Conservation (phyloP, 768 basidiomycete genomes). For the Boletus reticulatus region DNA sequence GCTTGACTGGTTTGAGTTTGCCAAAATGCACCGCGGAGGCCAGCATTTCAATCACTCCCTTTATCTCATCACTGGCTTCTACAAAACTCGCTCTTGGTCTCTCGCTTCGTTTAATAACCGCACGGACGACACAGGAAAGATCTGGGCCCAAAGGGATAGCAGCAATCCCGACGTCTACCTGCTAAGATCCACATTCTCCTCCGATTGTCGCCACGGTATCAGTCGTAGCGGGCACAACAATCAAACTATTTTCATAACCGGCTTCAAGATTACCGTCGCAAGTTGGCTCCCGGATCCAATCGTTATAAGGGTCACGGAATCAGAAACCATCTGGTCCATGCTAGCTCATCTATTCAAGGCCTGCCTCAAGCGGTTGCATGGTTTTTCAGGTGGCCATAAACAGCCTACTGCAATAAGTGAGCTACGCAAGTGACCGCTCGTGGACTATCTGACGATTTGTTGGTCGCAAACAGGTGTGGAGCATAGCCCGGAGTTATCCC, state of each 20-base stretch:
- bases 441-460: neutral
- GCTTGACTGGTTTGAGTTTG: neutral
- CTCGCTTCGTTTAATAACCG: neutral
- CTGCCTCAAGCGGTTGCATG: neutral
- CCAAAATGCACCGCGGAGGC: neutral
- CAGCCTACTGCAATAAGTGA: neutral
- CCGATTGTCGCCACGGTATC: neutral
- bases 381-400: neutral
- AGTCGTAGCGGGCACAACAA: neutral
- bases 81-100: neutral
- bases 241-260: neutral
- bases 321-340: neutral
- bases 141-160: neutral
- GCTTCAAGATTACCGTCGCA: neutral
- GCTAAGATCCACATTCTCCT: neutral
- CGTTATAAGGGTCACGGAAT: neutral
- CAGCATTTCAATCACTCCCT: neutral
- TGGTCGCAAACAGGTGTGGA: neutral
- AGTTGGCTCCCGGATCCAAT: neutral
- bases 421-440: neutral
- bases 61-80: slow-evolving; percentile 3
- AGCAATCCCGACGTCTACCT: neutral
- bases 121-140: neutral
- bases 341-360: neutral
- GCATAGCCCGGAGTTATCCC: neutral